Percentiles rank a stretch among this genome's conserved stretches.
phyloP scores from a whole-genome alignment of 2,329 filamentous ascomycete species.

The Acrocalymma vagum region DNA sequence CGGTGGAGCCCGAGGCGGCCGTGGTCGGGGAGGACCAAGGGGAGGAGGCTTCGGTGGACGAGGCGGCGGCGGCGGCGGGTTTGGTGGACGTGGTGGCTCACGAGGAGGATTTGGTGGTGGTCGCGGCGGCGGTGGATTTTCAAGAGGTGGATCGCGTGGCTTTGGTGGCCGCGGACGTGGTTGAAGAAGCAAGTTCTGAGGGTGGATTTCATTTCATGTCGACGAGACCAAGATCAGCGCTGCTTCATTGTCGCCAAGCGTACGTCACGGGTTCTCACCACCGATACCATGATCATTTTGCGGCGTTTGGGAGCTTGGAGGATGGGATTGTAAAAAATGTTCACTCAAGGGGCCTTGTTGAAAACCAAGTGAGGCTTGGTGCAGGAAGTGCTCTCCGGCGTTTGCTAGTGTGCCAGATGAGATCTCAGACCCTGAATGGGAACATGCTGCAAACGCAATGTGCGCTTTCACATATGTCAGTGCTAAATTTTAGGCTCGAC shows the following conservation, averaged over 20 bases:
- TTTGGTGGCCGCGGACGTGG: conserved; percentile 36
- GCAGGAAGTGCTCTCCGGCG: too few species aligned
- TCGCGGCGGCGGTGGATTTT: conserved; percentile 34
- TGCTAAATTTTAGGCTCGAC: too few species aligned
- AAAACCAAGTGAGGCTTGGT: conserved; percentile 5
- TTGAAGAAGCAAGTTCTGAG: conserved; percentile 34
- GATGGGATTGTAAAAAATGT: conserved; percentile 33
- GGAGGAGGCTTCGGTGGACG: conserved; percentile 52
- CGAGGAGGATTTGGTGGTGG: conserved; percentile 51
- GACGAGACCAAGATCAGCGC: conserved; percentile 17
- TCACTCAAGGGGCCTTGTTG: conserved; percentile 32
- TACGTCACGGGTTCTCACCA: conserved; percentile 28
- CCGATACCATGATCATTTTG: conserved; percentile 43
- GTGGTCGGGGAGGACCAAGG: conserved; percentile 61
- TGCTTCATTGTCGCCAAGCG: conserved; percentile 24
- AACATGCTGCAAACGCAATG: too few species aligned
- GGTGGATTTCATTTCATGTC: conserved; percentile 12
- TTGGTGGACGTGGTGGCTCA: conserved; percentile 50
- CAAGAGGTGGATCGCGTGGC: conserved; percentile 32
- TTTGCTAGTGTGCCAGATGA: too few species aligned
- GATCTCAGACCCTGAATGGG: too few species aligned
- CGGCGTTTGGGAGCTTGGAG: conserved; percentile 40
- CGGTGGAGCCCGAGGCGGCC: conserved; percentile 37
- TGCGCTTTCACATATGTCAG: too few species aligned
- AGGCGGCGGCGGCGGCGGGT: conserved; percentile 45